Conservation (phyloP, 345 rosid genomes). For the Cardamine resedifolia region DNA sequence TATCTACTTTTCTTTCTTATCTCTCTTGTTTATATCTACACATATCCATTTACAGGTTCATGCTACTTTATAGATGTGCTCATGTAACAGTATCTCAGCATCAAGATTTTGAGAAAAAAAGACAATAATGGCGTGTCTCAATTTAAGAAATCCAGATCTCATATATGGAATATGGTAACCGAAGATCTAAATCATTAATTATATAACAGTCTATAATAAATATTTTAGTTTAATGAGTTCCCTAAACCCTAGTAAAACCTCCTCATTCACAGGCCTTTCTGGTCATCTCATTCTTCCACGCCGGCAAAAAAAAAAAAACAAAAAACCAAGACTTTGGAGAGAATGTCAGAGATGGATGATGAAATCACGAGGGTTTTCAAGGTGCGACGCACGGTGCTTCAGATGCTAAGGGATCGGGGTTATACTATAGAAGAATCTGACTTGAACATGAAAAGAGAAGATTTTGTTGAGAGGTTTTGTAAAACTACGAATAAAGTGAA, state of each 20-base stretch:
- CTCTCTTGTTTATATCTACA: background rate
- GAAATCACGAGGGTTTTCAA: conserved; percentile 54
- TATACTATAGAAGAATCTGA: conserved; percentile 47
- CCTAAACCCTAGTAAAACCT: conserved; percentile 24
- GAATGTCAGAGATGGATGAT: conserved; percentile 43
- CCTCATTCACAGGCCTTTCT: background rate
- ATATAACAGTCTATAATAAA: background rate
- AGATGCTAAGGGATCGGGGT: conserved; percentile 63
- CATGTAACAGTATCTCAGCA: background rate
- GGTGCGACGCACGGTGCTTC: conserved; percentile 51
- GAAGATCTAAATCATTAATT: background rate
- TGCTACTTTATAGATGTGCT: background rate
- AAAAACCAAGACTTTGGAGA: background rate
- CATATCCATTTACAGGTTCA: background rate
- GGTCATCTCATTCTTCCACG: background rate
- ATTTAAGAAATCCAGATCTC: background rate
- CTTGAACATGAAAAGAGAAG: conserved; percentile 48
- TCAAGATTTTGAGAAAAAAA: background rate
- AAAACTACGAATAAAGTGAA: conserved; percentile 32
- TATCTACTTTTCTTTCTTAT: background rate
- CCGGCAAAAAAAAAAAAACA: conserved; percentile 8
- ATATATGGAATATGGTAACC: background rate
- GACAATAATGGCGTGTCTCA: background rate
- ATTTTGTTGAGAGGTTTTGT: conserved; percentile 51
- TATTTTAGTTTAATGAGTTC: background rate